Evolutionary conservation across 495 filamentous ascomycete species (phyloP).

Genomic region (Usnea hakonensis): DNA sequence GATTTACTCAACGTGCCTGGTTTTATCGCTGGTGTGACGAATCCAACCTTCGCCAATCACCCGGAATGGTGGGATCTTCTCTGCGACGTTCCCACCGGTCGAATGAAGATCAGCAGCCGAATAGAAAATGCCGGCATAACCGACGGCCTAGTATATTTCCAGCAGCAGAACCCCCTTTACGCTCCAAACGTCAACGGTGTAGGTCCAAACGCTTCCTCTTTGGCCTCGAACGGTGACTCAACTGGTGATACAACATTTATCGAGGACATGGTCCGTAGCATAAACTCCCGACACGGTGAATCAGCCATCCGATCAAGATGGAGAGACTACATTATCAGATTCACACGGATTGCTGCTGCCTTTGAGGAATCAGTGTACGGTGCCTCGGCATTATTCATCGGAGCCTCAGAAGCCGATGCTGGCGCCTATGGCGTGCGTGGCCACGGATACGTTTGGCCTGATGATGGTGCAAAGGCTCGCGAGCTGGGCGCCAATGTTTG

Average conservation of each 20-base stretch:
- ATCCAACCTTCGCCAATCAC: slow-evolving; percentile 90
- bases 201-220: slow-evolving; percentile 28
- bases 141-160: slow-evolving; percentile 76
- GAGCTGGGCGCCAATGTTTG: slow-evolving; percentile 86
- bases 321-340: slow-evolving; percentile 82
- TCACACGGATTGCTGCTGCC: slow-evolving; percentile 82
- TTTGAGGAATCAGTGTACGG: slow-evolving; percentile 96
- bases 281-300: slow-evolving; percentile 80
- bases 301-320: slow-evolving; percentile 83
- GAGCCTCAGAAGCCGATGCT: slow-evolving; percentile 58
- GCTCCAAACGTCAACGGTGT: slow-evolving; percentile 35
- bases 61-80: slow-evolving; percentile 98
- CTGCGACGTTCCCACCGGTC: slow-evolving; percentile 84
- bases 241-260: slow-evolving; percentile 90
- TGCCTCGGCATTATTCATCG: slow-evolving; percentile 80
- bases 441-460: slow-evolving; percentile 92
- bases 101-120: slow-evolving; percentile 83
- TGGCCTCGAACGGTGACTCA: slow-evolving; percentile 49
- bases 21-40: slow-evolving; percentile 97
- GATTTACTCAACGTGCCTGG: slow-evolving; percentile 91
- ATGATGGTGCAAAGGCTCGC: slow-evolving; percentile 67
- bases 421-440: slow-evolving; percentile 54
- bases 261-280: slow-evolving; percentile 71
- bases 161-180: slow-evolving; percentile 62
- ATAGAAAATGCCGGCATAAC: slow-evolving; percentile 71